Percentiles rank a stretch among this genome's conserved stretches.
phyloP scores from a whole-genome alignment of 495 filamentous ascomycete species.

The Podospora pseudopauciseta region DNA sequence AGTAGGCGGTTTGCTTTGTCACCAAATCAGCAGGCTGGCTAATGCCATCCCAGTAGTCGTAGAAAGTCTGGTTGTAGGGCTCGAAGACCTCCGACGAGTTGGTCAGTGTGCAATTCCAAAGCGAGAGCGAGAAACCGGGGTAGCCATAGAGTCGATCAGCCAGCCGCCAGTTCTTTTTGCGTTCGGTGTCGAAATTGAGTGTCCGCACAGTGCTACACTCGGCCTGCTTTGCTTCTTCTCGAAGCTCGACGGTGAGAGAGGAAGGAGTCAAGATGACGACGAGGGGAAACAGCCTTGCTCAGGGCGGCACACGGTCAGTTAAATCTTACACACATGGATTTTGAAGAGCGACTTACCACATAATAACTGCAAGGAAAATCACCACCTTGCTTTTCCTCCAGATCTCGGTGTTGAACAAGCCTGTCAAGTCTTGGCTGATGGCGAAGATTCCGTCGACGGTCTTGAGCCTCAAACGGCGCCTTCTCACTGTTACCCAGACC shows the following conservation, averaged over 20 bases:
- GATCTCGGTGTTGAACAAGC: constrained; percentile 34
- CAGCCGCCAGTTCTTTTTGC: constrained; percentile 27
- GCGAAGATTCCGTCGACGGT: constrained; percentile 37
- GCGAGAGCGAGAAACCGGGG: constrained; percentile 20
- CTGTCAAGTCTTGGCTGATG: constrained; percentile 30
- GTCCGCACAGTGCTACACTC: constrained; percentile 25
- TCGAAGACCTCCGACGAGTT: constrained; percentile 6
- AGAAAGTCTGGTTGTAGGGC: constrained; percentile 29
- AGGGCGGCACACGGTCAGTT: not conserved
- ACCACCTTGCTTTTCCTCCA: constrained; percentile 32
- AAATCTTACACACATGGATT: not conserved
- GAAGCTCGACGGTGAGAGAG: constrained; percentile 27
- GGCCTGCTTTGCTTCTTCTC: constrained; percentile 9
- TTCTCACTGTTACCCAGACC: constrained; percentile 29
- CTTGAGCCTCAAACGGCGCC: constrained; percentile 21
- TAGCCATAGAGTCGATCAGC: constrained; percentile 17
- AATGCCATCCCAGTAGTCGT: constrained; percentile 30
- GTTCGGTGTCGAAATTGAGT: constrained; percentile 31
- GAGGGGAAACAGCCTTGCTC: constrained; percentile 27
- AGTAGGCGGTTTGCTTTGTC: constrained; percentile 13
- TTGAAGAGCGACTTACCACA: constrained; percentile 24
- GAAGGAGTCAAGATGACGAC: constrained; percentile 30
- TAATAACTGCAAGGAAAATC: constrained; percentile 28
- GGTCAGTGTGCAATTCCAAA: constrained; percentile 27
- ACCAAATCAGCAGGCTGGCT: constrained; percentile 18